Conservation (phyloP, 1,284 basidiomycete species). For the Puccinia polysora region DNA sequence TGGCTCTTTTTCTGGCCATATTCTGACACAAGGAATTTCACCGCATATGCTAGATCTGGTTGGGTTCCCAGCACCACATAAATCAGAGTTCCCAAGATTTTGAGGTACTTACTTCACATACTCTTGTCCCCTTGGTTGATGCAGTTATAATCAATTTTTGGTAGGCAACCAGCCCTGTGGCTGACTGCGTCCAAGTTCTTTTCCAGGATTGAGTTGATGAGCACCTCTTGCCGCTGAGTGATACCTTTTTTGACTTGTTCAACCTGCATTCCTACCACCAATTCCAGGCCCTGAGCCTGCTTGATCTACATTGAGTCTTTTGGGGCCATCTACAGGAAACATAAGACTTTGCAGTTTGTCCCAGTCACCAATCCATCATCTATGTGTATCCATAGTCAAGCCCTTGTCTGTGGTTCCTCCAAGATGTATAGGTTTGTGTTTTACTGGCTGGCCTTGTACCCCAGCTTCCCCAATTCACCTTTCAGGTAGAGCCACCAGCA, state of each 20-base stretch:
- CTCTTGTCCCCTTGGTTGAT: not conserved
- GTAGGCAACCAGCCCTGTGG: too few relatives aligned
- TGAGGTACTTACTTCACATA: not conserved
- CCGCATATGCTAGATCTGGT: not conserved
- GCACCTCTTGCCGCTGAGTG: too few relatives aligned
- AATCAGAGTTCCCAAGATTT: not conserved
- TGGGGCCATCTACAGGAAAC: not conserved
- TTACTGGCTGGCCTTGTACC: not conserved
- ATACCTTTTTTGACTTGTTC: too few relatives aligned
- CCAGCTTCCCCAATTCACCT: not conserved
- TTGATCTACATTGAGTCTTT: not conserved
- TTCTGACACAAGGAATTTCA: conserved; percentile 6
- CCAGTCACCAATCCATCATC: conserved; percentile 5
- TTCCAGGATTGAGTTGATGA: too few relatives aligned
- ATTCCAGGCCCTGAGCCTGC: too few relatives aligned
- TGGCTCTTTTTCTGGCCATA: too few relatives aligned
- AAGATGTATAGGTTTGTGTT: not conserved
- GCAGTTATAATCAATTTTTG: too few relatives aligned
- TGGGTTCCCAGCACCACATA: not conserved
- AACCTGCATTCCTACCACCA: too few relatives aligned
- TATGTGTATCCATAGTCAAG: conserved; percentile 7
- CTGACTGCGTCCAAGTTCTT: too few relatives aligned
- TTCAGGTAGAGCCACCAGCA: conserved; percentile 3
- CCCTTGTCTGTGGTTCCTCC: not conserved
- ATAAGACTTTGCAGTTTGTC: not conserved